These are phyloP conservation scores for Phaeolepiota aurea DNA, from an alignment of 768 basidiomycete genomes.

Conservation along the genomic window DNA sequence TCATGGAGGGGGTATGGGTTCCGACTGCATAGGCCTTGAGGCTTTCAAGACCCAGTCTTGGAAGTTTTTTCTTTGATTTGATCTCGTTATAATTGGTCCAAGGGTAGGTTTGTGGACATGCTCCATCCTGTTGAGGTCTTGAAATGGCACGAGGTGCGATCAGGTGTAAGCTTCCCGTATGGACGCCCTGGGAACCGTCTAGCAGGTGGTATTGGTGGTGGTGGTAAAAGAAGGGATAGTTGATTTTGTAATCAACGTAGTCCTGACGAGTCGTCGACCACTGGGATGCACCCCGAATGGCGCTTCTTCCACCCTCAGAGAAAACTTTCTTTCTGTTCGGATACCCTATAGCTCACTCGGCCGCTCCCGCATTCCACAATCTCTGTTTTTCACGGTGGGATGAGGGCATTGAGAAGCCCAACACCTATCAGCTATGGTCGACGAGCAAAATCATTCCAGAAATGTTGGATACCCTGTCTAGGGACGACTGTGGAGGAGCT, in stretches of 20 bases:
- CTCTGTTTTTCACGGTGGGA: constrained; percentile 17
- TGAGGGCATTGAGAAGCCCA: constrained; percentile 6
- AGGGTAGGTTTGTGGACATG: too few species aligned
- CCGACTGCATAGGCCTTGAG: not conserved
- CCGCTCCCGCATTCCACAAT: constrained; percentile 22
- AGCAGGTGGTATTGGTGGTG: too few species aligned
- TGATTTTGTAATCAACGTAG: not conserved
- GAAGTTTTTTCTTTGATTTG: too few species aligned
- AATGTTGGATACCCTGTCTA: constrained; percentile 14
- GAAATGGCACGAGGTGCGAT: too few species aligned
- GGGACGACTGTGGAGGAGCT: constrained; percentile 21
- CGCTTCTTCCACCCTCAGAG: constrained; percentile 4
- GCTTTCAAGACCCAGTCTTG: too few species aligned
- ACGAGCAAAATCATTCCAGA: constrained; percentile 23
- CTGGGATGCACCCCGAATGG: too few species aligned
- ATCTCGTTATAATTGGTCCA: too few species aligned
- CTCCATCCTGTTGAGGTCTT: too few species aligned
- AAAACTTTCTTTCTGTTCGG: constrained; percentile 21
- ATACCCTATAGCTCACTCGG: constrained; percentile 25
- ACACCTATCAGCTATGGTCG: constrained; percentile 19
- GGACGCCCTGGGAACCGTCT: too few species aligned
- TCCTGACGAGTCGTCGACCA: not conserved
- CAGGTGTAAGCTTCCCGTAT: too few species aligned
- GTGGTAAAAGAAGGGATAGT: not conserved
- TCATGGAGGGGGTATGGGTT: not conserved